Evolutionary conservation across 2,329 filamentous ascomycete genomes (phyloP), one percentile per base, ranked within the genome.

Genomic region (Penicillium sp.): DNA sequence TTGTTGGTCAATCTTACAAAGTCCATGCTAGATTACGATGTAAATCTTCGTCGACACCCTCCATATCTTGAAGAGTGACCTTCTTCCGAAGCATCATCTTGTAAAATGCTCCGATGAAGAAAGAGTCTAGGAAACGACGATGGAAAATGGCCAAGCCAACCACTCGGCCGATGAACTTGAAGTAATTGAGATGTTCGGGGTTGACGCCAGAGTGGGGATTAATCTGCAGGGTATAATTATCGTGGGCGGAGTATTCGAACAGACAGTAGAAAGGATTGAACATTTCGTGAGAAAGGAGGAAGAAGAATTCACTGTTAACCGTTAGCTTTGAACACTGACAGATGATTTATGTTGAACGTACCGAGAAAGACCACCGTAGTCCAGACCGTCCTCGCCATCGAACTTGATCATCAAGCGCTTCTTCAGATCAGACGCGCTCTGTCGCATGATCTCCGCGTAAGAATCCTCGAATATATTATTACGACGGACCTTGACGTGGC

Each of bases 341-440:
- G n/a, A 27, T 7, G n/a, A 18, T 8, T 14, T 41, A 23, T 25
- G 42, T 33, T 22, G 22, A 40, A 63, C 78, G 68, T 77, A 85
- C 83, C 85, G 85, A 33, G 94, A 99, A 53, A 99, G 83, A 82
- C 94, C 94, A 74, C 94, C 94, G 70, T 99, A 99, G 77, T 99
- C 94, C 58, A 99, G 80, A 77, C 94, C 94, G 69, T 99, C 94
- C 78, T 99, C 94, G 47, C 94, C 94, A 65, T 99, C 94, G 66
- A 99, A 99, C 79, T 99, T 99, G 77, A 99, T 96, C 94, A 99
- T 99, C 62, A 99, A 77, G 47, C 94, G 86, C 80, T 99, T 99
- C 86, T 99, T 99, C 60, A 99, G 78, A 74, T 99, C 94, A 15
- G 89, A 92, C 48, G 94, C 90, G 57, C 90, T 96, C 77, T 97